phyloP scores from a whole-genome alignment of 2,329 filamentous ascomycete genomes.

The Intubia oerlemansii region DNA sequence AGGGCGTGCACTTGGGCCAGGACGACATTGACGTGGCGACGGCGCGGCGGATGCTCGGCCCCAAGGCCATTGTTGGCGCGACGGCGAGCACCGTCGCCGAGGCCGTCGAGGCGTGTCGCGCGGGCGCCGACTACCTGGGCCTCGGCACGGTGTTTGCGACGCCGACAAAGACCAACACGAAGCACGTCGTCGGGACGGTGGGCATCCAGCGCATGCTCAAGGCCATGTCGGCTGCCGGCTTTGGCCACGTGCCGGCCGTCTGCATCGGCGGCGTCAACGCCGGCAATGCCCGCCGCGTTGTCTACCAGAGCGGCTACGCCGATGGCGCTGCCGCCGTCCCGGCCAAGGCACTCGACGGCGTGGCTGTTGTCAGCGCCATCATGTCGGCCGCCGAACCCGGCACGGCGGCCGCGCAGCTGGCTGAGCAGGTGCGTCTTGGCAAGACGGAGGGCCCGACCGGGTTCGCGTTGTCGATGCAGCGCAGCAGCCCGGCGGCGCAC shows the following conservation, averaged over 20 bases:
- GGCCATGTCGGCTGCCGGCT: conserved; percentile 28
- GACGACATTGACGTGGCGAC: conserved; percentile 49
- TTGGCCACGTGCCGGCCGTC: conserved; percentile 37
- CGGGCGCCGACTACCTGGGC: conserved; percentile 77
- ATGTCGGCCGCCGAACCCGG: conserved; percentile 50
- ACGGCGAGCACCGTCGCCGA: conserved; percentile 60
- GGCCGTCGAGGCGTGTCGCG: conserved; percentile 46
- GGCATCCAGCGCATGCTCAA: conserved; percentile 47
- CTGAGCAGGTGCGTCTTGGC: conserved; percentile 24
- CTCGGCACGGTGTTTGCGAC: conserved; percentile 83
- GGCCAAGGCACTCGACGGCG: conserved; percentile 47
- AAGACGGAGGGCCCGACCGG: conserved; percentile 2
- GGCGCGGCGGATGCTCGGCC: conserved; percentile 53
- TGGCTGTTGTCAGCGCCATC: conserved; percentile 80
- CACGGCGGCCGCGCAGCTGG: conserved; percentile 37
- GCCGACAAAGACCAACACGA: conserved; percentile 46
- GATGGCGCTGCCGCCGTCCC: conserved; percentile 6
- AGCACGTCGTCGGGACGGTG: conserved; percentile 53
- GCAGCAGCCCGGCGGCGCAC: not conserved
- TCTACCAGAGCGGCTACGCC: conserved; percentile 38
- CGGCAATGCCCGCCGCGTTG: conserved; percentile 50
- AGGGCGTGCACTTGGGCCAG: conserved; percentile 88
- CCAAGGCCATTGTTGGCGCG: conserved; percentile 67
- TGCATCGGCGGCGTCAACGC: conserved; percentile 79
- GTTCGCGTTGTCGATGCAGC: not conserved